Evolutionary conservation across 1,284 basidiomycete species (phyloP).

Genomic region (Cryptococcus hybrid): DNA sequence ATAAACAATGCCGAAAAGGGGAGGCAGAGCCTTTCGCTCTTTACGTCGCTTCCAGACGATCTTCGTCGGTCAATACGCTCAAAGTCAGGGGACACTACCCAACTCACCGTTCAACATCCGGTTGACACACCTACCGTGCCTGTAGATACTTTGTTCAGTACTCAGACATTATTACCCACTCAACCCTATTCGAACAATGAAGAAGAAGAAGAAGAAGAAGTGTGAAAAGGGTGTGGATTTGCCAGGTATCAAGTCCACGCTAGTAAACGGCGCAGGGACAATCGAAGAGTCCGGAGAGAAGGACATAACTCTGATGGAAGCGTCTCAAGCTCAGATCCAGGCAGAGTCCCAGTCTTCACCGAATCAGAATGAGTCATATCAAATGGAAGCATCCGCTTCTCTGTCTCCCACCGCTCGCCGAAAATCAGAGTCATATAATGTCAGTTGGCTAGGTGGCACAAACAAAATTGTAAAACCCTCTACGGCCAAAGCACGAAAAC

Average conservation of each 20-base stretch:
- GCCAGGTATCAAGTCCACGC: too few species aligned
- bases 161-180: constrained; percentile 9
- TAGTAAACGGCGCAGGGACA: too few species aligned
- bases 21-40: constrained; percentile 29
- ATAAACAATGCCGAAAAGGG: constrained; percentile 4
- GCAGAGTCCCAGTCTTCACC: too few species aligned
- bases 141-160: neutral
- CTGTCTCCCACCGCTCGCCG: neutral
- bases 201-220: constrained; percentile 4
- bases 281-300: neutral
- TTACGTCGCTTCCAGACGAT: constrained; percentile 37
- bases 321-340: too few species aligned
- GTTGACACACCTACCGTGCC: neutral
- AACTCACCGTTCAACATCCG: neutral
- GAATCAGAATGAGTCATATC: too few species aligned
- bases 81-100: neutral
- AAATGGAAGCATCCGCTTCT: too few species aligned
- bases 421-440: neutral
- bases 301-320: neutral
- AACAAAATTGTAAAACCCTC: neutral
- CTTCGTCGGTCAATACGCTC: constrained; percentile 26
- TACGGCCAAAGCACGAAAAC: constrained; percentile 6
- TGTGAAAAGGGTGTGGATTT: too few species aligned
- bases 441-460: neutral
- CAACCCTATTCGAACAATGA: constrained; percentile 13